Percentiles rank a stretch among this genome's conserved stretches.
These are phyloP conservation scores for Candida tallmaniae DNA, from an alignment of 805 yeast species.

Conservation along the genomic window DNA sequence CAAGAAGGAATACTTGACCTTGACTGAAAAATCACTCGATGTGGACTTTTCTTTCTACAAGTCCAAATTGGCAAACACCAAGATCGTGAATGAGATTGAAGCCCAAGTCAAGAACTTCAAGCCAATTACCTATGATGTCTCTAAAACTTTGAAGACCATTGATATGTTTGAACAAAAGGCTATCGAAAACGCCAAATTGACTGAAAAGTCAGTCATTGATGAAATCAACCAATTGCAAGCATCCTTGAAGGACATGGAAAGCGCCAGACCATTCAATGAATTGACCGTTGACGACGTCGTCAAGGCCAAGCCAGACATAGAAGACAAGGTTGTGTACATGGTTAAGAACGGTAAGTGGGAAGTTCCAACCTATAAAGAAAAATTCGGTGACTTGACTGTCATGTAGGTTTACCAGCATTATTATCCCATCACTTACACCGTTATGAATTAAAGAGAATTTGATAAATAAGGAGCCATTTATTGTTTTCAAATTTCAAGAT, in stretches of 20 bases:
- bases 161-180: slow-evolving; percentile 95
- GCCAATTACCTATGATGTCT: slow-evolving; percentile 81
- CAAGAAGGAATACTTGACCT: slow-evolving; percentile 68
- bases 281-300: slow-evolving; percentile 93
- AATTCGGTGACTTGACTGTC: slow-evolving; percentile 94
- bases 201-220: slow-evolving; percentile 82
- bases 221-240: slow-evolving; percentile 82
- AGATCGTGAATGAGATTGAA: slow-evolving; percentile 78
- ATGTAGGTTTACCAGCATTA: slow-evolving; percentile 62
- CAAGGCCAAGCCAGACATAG: slow-evolving; percentile 96
- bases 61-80: slow-evolving; percentile 72
- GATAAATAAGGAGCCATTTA: too few relatives aligned
- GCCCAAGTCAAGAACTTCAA: slow-evolving; percentile 67
- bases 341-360: slow-evolving; percentile 96
- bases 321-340: slow-evolving; percentile 91
- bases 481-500: neutral
- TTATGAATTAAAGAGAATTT: too few relatives aligned
- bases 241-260: slow-evolving; percentile 89
- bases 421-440: neutral
- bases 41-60: slow-evolving; percentile 85
- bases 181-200: slow-evolving; percentile 87
- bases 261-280: slow-evolving; percentile 97
- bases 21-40: slow-evolving; percentile 65
- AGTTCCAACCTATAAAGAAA: slow-evolving; percentile 97
- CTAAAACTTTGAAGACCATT: slow-evolving; percentile 87